Evolutionary conservation across 2,329 filamentous ascomycete species (phyloP).

Genomic region (Proliferodiscus dingleyae): DNA sequence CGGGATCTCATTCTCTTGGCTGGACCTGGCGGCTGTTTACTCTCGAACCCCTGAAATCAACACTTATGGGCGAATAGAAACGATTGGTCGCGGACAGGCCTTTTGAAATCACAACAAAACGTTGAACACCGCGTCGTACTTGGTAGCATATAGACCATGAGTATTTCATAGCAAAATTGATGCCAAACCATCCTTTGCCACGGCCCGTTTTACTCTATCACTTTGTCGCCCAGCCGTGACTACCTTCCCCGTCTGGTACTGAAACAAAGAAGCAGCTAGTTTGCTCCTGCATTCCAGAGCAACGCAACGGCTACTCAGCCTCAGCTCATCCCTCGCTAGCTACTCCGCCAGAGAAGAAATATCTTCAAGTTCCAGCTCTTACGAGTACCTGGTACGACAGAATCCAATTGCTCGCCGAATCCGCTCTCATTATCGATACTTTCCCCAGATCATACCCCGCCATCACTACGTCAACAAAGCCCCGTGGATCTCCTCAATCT

Average conservation of each 20-base stretch:
- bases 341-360: not conserved
- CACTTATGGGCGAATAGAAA: not conserved
- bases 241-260: conserved; percentile 28
- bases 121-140: no score
- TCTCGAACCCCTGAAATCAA: not conserved
- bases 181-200: no score
- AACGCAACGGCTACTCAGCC: not conserved
- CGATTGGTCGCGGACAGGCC: conserved; percentile 15
- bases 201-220: conserved; percentile 5
- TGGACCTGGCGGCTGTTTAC: not conserved
- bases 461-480: conserved; percentile 21
- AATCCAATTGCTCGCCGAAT: not conserved
- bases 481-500: conserved; percentile 1
- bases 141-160: no score
- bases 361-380: not conserved
- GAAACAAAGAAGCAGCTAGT: conserved; percentile 20
- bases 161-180: no score
- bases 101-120: conserved; percentile 16
- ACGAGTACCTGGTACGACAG: not conserved
- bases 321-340: not conserved
- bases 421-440: conserved; percentile 1
- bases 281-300: conserved; percentile 15
- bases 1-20: no score
- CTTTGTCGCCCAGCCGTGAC: conserved; percentile 18
- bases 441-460: conserved; percentile 19